These are phyloP conservation scores for Carpinus fangiana DNA, from an alignment of 306 rosid species.

Conservation along the genomic window DNA sequence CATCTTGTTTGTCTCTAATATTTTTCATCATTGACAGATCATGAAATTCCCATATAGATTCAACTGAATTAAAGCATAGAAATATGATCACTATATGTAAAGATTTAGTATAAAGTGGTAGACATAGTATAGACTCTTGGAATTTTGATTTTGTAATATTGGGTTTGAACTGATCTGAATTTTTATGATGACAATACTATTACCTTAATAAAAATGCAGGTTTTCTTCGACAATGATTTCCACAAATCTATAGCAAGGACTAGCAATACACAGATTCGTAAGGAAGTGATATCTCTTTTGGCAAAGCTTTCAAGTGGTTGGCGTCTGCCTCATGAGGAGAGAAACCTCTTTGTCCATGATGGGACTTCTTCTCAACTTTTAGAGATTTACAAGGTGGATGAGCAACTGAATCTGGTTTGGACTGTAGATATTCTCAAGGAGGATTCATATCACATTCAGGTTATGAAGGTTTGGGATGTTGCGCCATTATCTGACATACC, in stretches of 20 bases:
- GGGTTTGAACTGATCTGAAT: neutral
- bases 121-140: neutral
- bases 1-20: neutral
- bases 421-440: conserved; percentile 43
- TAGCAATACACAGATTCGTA: conserved; percentile 25
- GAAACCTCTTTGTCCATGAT: conserved; percentile 16
- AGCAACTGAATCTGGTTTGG: conserved; percentile 46
- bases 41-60: no score
- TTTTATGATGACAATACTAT: neutral
- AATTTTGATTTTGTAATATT: neutral
- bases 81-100: no score
- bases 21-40: no score
- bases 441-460: conserved; percentile 36
- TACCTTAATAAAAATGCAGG: conserved; percentile 5
- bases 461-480: conserved; percentile 54
- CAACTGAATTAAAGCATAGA: no score
- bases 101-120: no score
- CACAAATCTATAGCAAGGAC: conserved; percentile 33
- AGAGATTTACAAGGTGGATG: conserved; percentile 43
- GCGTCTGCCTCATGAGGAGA: conserved; percentile 36
- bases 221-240: conserved; percentile 37
- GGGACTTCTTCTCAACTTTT: conserved; percentile 34
- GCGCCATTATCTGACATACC: conserved; percentile 33
- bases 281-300: conserved; percentile 37
- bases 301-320: conserved; percentile 53